Evolutionary conservation across 2,329 filamentous ascomycete species (phyloP).

Genomic region (Monascus ruber): DNA sequence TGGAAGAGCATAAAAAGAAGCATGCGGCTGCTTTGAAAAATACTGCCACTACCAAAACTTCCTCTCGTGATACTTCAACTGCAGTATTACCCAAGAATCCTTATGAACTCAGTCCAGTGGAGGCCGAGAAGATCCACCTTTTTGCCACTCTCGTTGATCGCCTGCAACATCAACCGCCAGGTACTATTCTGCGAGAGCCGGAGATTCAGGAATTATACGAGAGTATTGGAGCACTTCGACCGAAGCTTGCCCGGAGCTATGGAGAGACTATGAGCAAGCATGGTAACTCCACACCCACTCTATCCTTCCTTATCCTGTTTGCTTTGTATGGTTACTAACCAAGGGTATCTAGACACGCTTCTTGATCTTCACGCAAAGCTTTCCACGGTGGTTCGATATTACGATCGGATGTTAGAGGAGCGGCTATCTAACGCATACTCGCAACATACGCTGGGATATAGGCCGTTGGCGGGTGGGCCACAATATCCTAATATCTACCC

Average conservation of each 20-base stretch:
- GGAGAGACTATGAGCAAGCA: conserved; percentile 99
- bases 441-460: conserved; percentile 61
- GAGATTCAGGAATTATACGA: conserved; percentile 98
- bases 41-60: conserved; percentile 48
- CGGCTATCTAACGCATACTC: conserved; percentile 85
- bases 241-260: conserved; percentile 88
- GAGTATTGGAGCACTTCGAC: conserved; percentile 83
- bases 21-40: conserved; percentile 76
- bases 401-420: conserved; percentile 96
- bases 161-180: conserved; percentile 85
- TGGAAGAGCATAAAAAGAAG: conserved; percentile 94
- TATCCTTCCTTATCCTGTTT: neutral
- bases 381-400: conserved; percentile 91
- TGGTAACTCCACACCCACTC: conserved; percentile 43
- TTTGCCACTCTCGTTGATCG: conserved; percentile 91
- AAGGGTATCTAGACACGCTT: conserved; percentile 56
- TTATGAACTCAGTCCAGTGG: conserved; percentile 84
- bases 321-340: conserved; percentile 8
- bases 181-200: conserved; percentile 90
- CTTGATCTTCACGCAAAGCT: conserved; percentile 91
- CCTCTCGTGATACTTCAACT: conserved; percentile 39
- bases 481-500: conserved; percentile 57
- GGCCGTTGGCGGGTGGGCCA: conserved; percentile 31
- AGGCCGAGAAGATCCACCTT: conserved; percentile 94
- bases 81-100: conserved; percentile 67